Evolutionary conservation across 2,329 filamentous ascomycete genomes (phyloP), one percentile per base, ranked within the genome.

Genomic region (Sclerotiophoma versabilis): DNA sequence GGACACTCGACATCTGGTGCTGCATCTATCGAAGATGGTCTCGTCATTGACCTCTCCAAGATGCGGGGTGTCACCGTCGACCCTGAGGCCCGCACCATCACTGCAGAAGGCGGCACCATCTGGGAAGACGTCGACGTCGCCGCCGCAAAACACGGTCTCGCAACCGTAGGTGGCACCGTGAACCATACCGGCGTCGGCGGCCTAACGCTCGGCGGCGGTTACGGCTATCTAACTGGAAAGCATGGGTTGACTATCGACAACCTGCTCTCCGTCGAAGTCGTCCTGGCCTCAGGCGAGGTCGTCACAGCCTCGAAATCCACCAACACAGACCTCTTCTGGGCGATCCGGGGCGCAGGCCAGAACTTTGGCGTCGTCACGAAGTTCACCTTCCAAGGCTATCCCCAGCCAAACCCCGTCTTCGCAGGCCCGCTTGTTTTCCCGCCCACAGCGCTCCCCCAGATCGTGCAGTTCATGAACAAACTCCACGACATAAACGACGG

Each of bases 111-210:
- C 22, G 83, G 84, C 7, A 78, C 80, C 36, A 64, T 77, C 2
- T 85, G 84, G 83, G 74, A 72, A 49, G 81, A 85, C 61, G 79
- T 87, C 11, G 84, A 87, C 58, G 70, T 76, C 5, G 80, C 79
- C 0, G 79, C 80, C 0, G 81, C 75, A 45, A 69, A 78, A 41
- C 72, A 83, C 61, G 78, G 79, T 0, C 77, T 87, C 2, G 85
- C 84, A 2, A 84, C 84, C 1, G 82, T 87, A 0, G 85, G 84
- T 8, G 86, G 86, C 2, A 86, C 85, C 0, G 83, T 87, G 9
- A 83, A 83, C 34, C 83, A 87, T 58, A 87, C 84, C 1, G 85
- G 86, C 5, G 81, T 88, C 5, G 85, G 83, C 2, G 86, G 83
- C 0, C 73, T 87, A 12, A 74, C 70, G 1, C 53, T 74, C 68